Evolutionary conservation across 2,329 filamentous ascomycete genomes (phyloP).

Genomic region (Fusarium clavum): DNA sequence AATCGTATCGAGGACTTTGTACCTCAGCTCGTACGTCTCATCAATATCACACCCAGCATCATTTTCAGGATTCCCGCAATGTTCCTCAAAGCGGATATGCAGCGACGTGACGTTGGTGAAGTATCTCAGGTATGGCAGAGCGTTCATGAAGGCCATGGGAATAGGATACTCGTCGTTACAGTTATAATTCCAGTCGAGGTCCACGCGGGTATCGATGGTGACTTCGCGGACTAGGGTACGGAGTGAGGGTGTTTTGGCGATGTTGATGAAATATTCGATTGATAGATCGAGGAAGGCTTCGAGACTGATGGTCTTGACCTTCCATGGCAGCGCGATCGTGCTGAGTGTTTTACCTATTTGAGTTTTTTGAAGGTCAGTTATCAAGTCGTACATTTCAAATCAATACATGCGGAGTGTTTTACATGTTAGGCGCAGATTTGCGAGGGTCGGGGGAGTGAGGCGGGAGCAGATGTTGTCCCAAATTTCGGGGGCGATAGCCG

Average conservation of each 20-base stretch:
- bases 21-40: slow-evolving; percentile 21
- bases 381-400: too few species aligned
- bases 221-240: slow-evolving; percentile 22
- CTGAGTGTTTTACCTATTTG: neutral
- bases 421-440: slow-evolving; percentile 7
- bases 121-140: neutral
- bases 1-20: slow-evolving; percentile 30
- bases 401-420: too few species aligned
- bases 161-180: neutral
- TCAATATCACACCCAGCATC: accelerated
- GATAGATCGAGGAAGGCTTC: slow-evolving; percentile 12
- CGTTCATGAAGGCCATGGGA: slow-evolving; percentile 6
- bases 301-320: slow-evolving; percentile 6
- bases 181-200: neutral
- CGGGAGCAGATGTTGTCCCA: slow-evolving; percentile 22
- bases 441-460: neutral
- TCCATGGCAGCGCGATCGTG: neutral
- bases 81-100: slow-evolving; percentile 18
- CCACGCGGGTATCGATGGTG: slow-evolving; percentile 30
- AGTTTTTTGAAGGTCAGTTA: too few species aligned
- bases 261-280: slow-evolving; percentile 9
- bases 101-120: neutral
- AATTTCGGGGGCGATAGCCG: neutral
- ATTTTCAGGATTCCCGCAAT: slow-evolving; percentile 2
- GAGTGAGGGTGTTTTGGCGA: slow-evolving; percentile 15